phyloP scores from a whole-genome alignment of 2,329 filamentous ascomycete genomes.

The Exophiala aquamarina region DNA sequence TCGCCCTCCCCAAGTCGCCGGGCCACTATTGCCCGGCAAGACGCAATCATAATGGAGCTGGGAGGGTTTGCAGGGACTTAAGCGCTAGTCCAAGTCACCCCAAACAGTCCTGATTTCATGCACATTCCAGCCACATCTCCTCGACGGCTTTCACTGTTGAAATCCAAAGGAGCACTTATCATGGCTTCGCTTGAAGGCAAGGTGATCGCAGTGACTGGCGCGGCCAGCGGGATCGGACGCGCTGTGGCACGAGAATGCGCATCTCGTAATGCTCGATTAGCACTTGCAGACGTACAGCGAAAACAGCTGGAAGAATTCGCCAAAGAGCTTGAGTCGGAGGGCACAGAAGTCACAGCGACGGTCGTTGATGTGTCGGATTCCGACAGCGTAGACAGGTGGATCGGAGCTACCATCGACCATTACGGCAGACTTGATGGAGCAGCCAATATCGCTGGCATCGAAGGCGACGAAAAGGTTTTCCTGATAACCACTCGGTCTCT shows the following conservation, averaged over 20 bases:
- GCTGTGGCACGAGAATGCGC: slow-evolving; percentile 48
- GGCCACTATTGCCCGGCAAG: too few species aligned
- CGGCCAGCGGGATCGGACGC: slow-evolving; percentile 52
- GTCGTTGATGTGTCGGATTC: slow-evolving; percentile 17
- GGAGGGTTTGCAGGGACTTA: too few species aligned
- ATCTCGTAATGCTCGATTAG: slow-evolving; percentile 44
- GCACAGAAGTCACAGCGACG: slow-evolving; percentile 6
- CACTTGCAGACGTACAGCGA: slow-evolving; percentile 49
- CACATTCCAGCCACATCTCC: too few species aligned
- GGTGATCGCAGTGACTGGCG: slow-evolving; percentile 43
- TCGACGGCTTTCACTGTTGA: too few species aligned
- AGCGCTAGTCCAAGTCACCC: too few species aligned
- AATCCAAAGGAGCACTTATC: too few species aligned
- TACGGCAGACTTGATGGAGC: slow-evolving; percentile 20
- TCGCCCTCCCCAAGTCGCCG: too few species aligned
- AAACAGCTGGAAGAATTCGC: slow-evolving; percentile 31
- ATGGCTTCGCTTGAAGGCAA: slow-evolving; percentile 4
- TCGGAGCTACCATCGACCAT: slow-evolving; percentile 12
- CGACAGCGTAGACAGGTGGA: slow-evolving; percentile 14
- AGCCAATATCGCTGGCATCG: slow-evolving; percentile 22
- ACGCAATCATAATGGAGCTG: too few species aligned
- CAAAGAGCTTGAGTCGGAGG: slow-evolving; percentile 16
- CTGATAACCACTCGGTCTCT: too few species aligned
- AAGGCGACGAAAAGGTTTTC: too few species aligned
- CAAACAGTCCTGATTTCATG: too few species aligned